These are phyloP conservation scores for Xylaria polymorpha DNA, from an alignment of 2,329 filamentous ascomycete genomes.

Conservation along the genomic window DNA sequence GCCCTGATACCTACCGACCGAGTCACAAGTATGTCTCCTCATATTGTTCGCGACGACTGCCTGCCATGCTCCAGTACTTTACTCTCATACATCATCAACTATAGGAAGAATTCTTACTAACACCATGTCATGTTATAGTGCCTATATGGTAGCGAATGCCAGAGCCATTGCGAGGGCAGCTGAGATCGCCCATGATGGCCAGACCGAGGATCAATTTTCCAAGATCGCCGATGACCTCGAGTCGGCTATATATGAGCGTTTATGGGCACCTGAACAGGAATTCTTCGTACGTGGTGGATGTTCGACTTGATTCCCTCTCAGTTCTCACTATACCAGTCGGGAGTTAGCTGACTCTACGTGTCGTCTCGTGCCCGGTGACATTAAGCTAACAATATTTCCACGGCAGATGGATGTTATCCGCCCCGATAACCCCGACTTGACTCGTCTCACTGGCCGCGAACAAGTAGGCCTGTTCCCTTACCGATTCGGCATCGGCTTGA, in stretches of 20 bases:
- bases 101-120: background rate
- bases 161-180: conserved; percentile 55
- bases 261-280: conserved; percentile 54
- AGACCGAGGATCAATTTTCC: conserved; percentile 49
- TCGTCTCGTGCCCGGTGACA: background rate
- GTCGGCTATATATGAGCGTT: conserved; percentile 49
- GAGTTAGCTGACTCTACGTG: background rate
- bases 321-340: background rate
- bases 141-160: conserved; percentile 58
- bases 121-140: conserved; percentile 22
- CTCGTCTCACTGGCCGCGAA: conserved; percentile 53
- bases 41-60: background rate
- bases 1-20: conserved; percentile 57
- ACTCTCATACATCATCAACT: background rate
- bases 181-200: conserved; percentile 48
- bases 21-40: conserved; percentile 51
- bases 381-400: conserved; percentile 15
- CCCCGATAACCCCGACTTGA: conserved; percentile 52
- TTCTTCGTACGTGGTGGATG: conserved; percentile 51
- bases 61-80: background rate
- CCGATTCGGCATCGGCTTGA: conserved; percentile 55
- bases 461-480: conserved; percentile 58
- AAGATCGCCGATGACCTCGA: conserved; percentile 52
- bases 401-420: conserved; percentile 48
- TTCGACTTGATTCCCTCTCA: background rate